phyloP scores from a whole-genome alignment of 805 yeast species.

The Saccharomycopsis lassenensis region DNA sequence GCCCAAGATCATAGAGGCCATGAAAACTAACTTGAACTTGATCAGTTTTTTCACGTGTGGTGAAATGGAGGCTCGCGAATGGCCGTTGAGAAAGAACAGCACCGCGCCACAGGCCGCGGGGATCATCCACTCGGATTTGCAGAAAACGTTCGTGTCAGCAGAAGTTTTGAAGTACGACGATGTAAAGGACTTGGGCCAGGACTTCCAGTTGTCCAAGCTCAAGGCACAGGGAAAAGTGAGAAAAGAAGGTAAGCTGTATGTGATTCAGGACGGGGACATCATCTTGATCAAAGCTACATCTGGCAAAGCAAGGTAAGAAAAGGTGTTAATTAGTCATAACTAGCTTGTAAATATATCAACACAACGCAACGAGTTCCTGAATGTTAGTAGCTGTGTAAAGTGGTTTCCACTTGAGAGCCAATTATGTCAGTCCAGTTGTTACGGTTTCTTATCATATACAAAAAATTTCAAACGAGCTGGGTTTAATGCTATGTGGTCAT shows the following conservation, averaged over 20 bases:
- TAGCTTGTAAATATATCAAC: too few relatives aligned
- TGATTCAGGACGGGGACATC: slow-evolving; percentile 78
- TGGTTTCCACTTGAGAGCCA: background rate
- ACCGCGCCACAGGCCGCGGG: slow-evolving; percentile 88
- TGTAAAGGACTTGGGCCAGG: slow-evolving; percentile 17
- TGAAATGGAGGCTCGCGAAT: slow-evolving; percentile 71
- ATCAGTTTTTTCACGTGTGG: slow-evolving; percentile 88
- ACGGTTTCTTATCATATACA: slow-evolving; percentile 19
- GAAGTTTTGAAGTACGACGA: slow-evolving; percentile 35
- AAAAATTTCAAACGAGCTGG: slow-evolving; percentile 20
- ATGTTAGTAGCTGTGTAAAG: too few relatives aligned
- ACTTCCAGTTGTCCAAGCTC: slow-evolving; percentile 40
- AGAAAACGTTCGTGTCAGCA: slow-evolving; percentile 72
- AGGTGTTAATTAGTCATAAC: background rate
- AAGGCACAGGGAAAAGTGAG: slow-evolving; percentile 48
- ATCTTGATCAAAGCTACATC: slow-evolving; percentile 63
- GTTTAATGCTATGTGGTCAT: slow-evolving; percentile 19
- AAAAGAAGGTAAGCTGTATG: slow-evolving; percentile 67
- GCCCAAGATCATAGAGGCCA: slow-evolving; percentile 49
- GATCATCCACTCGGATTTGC: slow-evolving; percentile 75
- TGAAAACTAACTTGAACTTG: slow-evolving; percentile 59
- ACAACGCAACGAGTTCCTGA: too few relatives aligned
- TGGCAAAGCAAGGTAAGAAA: slow-evolving; percentile 34
- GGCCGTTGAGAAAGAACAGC: slow-evolving; percentile 72
- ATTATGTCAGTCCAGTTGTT: slow-evolving; percentile 16